phyloP scores from a whole-genome alignment of 768 basidiomycete genomes.

The Pleurotus platypus region DNA sequence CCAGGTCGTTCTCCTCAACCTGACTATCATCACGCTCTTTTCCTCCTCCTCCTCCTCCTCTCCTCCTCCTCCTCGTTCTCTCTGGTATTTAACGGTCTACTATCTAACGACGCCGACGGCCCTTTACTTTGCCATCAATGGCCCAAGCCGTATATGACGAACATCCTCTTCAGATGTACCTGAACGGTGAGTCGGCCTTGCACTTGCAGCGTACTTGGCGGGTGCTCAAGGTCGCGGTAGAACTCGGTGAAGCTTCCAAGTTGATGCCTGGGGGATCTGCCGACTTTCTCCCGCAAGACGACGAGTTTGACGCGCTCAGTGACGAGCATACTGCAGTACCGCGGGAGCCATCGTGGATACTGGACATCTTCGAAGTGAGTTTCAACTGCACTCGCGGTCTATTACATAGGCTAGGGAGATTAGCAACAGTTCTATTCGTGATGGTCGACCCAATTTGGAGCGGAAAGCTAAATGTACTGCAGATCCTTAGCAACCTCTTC shows the following conservation, averaged over 20 bases:
- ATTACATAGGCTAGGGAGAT: no score
- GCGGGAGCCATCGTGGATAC: slow-evolving; percentile 1
- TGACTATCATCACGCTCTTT: slow-evolving; percentile 1
- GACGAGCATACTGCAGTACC: not conserved
- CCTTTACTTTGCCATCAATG: slow-evolving; percentile 38
- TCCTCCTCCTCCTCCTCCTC: not conserved
- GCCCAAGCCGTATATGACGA: slow-evolving; percentile 77
- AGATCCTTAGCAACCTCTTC: slow-evolving; percentile 25
- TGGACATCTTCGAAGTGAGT: slow-evolving; percentile 3
- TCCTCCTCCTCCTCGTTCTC: not conserved
- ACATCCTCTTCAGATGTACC: slow-evolving; percentile 71
- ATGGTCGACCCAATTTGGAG: not conserved
- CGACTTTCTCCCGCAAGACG: slow-evolving; percentile 6
- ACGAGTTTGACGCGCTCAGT: slow-evolving; percentile 2
- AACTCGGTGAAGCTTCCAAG: slow-evolving; percentile 9
- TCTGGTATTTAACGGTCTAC: not conserved
- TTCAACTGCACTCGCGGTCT: not conserved
- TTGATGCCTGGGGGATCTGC: slow-evolving; percentile 10
- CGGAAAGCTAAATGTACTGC: slow-evolving; percentile 27
- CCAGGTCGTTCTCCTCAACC: not conserved
- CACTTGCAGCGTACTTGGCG: not conserved
- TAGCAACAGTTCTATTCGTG: not conserved
- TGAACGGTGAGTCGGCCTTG: slow-evolving; percentile 45
- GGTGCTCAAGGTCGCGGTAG: slow-evolving; percentile 6
- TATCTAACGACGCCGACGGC: slow-evolving; percentile 10